Evolutionary conservation across 805 yeast genomes (phyloP).

Genomic region (Spathaspora arborariae): DNA sequence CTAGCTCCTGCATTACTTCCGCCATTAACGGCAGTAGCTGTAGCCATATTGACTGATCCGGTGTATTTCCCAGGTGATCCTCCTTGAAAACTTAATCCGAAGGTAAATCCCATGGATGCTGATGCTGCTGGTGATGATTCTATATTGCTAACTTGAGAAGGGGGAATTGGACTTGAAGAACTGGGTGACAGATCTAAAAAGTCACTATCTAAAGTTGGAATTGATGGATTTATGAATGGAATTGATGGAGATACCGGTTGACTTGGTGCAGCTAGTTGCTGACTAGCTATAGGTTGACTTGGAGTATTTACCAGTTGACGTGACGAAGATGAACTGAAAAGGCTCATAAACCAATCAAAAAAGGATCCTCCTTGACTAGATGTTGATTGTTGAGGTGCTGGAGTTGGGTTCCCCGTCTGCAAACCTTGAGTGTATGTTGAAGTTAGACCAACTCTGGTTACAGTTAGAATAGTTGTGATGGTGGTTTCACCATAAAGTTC

Average conservation of each 20-base stretch:
- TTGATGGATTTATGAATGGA: neutral
- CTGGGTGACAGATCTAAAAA: neutral
- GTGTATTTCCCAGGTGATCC: conserved; percentile 10
- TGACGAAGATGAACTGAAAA: neutral
- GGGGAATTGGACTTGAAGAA: neutral
- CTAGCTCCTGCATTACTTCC: conserved; percentile 19
- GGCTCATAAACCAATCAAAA: neutral
- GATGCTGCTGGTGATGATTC: neutral
- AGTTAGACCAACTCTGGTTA: neutral
- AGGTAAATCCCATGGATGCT: conserved; percentile 2
- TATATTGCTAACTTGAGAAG: neutral
- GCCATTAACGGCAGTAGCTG: conserved; percentile 26
- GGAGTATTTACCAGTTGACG: neutral
- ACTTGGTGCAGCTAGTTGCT: neutral
- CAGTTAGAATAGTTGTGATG: neutral
- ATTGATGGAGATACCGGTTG: neutral
- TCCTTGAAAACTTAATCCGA: conserved; percentile 8
- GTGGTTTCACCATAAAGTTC: neutral
- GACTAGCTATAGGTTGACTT: neutral
- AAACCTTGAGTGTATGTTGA: conserved; percentile 2
- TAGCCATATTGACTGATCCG: conserved; percentile 10
- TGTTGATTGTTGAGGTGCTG: conserved; percentile 6
- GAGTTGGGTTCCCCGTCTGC: conserved; percentile 14
- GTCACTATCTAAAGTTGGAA: neutral
- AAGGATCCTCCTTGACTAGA: neutral